Conservation (phyloP, 441 rosid species). For the Euphorbia schlechtendalii region DNA sequence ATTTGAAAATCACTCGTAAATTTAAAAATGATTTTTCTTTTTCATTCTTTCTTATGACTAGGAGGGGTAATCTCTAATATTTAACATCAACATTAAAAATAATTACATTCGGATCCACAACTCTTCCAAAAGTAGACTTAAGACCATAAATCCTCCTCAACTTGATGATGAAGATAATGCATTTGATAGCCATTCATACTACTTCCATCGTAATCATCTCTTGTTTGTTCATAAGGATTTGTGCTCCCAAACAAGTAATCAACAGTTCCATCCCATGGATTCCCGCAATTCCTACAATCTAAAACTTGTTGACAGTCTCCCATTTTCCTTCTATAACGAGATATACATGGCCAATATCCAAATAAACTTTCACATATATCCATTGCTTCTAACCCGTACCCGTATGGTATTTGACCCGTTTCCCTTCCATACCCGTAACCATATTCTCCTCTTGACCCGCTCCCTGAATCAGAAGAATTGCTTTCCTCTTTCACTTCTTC, state of each 20-base stretch:
- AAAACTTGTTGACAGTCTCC: conserved; percentile 20
- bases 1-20: too few relatives aligned
- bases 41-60: too few relatives aligned
- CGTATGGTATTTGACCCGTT: conserved; percentile 43
- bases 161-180: neutral
- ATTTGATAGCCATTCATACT: conserved; percentile 14
- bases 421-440: conserved; percentile 21
- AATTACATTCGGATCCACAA: too few relatives aligned
- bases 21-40: too few relatives aligned
- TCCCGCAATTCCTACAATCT: conserved; percentile 20
- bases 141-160: neutral
- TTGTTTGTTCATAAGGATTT: conserved; percentile 43
- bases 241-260: conserved; percentile 66
- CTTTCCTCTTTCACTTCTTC: conserved; percentile 11
- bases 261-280: conserved; percentile 49
- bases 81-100: neutral
- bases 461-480: conserved; percentile 5
- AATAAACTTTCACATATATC: conserved; percentile 69
- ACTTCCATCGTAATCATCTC: conserved; percentile 9
- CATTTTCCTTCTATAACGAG: conserved; percentile 24
- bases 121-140: neutral
- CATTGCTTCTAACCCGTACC: conserved; percentile 67
- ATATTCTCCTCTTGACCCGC: conserved; percentile 5
- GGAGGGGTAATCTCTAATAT: too few relatives aligned
- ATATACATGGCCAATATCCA: conserved; percentile 72